Conservation (phyloP, 495 filamentous ascomycete genomes). For the Emericellopsis terricola region DNA sequence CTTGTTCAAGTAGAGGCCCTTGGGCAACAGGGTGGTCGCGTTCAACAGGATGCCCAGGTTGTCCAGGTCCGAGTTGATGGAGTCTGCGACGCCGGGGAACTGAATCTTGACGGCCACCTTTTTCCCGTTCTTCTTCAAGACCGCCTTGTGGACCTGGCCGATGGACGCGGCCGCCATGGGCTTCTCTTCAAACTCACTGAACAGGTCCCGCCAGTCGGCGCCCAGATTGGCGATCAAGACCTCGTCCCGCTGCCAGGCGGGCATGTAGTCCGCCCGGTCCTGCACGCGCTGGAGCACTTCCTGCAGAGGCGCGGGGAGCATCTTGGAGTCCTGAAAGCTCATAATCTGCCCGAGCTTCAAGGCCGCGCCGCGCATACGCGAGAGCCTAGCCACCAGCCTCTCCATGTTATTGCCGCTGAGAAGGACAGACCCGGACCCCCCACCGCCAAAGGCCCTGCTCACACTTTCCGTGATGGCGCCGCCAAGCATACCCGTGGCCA, state of each 20-base stretch:
- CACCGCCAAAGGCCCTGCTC: constrained; percentile 43
- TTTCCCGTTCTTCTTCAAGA: constrained; percentile 53
- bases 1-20: constrained; percentile 85
- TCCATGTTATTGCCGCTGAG: constrained; percentile 83
- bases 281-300: constrained; percentile 86
- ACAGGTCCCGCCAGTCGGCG: constrained; percentile 68
- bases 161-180: constrained; percentile 97
- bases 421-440: constrained; percentile 54
- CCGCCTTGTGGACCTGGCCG: constrained; percentile 83
- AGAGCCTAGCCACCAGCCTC: constrained; percentile 76
- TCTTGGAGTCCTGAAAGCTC: constrained; percentile 93
- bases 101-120: constrained; percentile 90
- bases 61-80: constrained; percentile 86
- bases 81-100: constrained; percentile 91
- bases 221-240: constrained; percentile 69
- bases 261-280: constrained; percentile 97
- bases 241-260: constrained; percentile 70
- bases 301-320: constrained; percentile 72
- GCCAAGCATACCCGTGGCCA: constrained; percentile 89
- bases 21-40: constrained; percentile 74
- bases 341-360: constrained; percentile 97
- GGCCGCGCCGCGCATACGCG: constrained; percentile 92
- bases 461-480: constrained; percentile 77
- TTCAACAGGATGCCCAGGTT: constrained; percentile 83
- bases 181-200: constrained; percentile 67